Evolutionary conservation across 2,329 filamentous ascomycete species (phyloP).

Genomic region (Verticillium dahliae): DNA sequence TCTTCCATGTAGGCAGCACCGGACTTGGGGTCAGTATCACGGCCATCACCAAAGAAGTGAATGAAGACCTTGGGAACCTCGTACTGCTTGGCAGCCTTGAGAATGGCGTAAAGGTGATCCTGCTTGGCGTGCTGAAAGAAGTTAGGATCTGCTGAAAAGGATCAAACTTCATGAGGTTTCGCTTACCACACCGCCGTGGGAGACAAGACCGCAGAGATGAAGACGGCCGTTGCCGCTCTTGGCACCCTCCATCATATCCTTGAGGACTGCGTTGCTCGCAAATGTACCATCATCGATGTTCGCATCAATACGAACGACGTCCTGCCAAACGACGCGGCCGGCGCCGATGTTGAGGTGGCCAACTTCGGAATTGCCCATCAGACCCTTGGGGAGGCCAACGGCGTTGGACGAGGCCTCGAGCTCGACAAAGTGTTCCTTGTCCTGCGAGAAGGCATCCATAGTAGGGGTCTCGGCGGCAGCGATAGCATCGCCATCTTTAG

Average conservation of each 20-base stretch:
- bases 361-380: slow-evolving; percentile 99
- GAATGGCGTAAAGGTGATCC: slow-evolving; percentile 79
- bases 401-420: slow-evolving; percentile 94
- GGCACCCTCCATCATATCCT: slow-evolving; percentile 67
- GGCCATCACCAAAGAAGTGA: slow-evolving; percentile 97
- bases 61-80: slow-evolving; percentile 89
- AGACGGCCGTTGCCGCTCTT: slow-evolving; percentile 87
- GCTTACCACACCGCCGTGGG: slow-evolving; percentile 82
- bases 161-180: background rate
- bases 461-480: slow-evolving; percentile 85
- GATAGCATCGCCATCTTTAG: slow-evolving; percentile 90
- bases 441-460: slow-evolving; percentile 88
- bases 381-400: slow-evolving; percentile 88
- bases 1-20: slow-evolving; percentile 82
- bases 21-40: slow-evolving; percentile 96
- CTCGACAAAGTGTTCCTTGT: slow-evolving; percentile 78
- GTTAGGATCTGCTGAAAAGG: background rate
- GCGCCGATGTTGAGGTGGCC: slow-evolving; percentile 98
- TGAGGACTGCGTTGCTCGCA: slow-evolving; percentile 69
- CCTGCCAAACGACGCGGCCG: slow-evolving; percentile 96
- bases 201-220: slow-evolving; percentile 87
- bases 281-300: slow-evolving; percentile 82
- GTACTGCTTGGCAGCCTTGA: slow-evolving; percentile 84
- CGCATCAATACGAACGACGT: slow-evolving; percentile 92
- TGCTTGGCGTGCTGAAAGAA: slow-evolving; percentile 75